These are phyloP conservation scores for Sicyos edulis DNA, from an alignment of 306 rosid genomes.

Conservation along the genomic window DNA sequence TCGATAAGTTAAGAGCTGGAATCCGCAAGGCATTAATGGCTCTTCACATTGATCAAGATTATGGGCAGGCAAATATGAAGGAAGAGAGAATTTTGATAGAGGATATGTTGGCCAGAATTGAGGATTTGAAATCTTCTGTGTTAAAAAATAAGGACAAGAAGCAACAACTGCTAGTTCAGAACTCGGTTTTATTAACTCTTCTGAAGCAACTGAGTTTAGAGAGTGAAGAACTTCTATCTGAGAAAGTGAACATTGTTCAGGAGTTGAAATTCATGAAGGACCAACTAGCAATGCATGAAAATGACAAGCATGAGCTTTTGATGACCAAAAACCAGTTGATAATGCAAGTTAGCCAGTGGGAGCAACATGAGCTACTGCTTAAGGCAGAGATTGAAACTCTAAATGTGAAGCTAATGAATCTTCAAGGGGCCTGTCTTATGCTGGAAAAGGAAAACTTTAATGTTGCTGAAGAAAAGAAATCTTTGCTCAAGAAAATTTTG, in stretches of 20 bases:
- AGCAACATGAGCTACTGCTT: conserved; percentile 42
- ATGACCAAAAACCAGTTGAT: conserved; percentile 48
- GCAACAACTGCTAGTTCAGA: conserved; percentile 63
- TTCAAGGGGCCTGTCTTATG: conserved; percentile 37
- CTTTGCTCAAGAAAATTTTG: conserved; percentile 40
- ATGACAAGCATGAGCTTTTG: conserved; percentile 52
- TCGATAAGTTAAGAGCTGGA: conserved; percentile 61
- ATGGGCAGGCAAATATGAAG: conserved; percentile 33
- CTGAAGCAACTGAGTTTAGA: conserved; percentile 53
- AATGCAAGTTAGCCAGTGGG: conserved; percentile 46
- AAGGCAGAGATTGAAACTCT: conserved; percentile 43
- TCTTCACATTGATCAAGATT: conserved; percentile 47
- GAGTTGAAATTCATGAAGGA: conserved; percentile 43
- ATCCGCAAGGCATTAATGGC: conserved; percentile 54
- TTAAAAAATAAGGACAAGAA: conserved; percentile 56
- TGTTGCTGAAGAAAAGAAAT: conserved; percentile 56
- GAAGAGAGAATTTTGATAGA: conserved; percentile 45
- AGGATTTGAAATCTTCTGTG: conserved; percentile 58
- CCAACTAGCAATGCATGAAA: conserved; percentile 42
- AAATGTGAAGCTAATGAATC: conserved; percentile 41
- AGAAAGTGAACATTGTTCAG: conserved; percentile 38
- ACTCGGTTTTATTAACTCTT: conserved; percentile 58
- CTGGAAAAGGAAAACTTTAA: conserved; percentile 51
- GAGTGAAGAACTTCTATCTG: conserved; percentile 40
- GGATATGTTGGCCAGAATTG: conserved; percentile 51